Evolutionary conservation across 768 basidiomycete species (phyloP), one percentile per base, ranked within the genome.

Genomic region (Lactifluus hygrophoroides): DNA sequence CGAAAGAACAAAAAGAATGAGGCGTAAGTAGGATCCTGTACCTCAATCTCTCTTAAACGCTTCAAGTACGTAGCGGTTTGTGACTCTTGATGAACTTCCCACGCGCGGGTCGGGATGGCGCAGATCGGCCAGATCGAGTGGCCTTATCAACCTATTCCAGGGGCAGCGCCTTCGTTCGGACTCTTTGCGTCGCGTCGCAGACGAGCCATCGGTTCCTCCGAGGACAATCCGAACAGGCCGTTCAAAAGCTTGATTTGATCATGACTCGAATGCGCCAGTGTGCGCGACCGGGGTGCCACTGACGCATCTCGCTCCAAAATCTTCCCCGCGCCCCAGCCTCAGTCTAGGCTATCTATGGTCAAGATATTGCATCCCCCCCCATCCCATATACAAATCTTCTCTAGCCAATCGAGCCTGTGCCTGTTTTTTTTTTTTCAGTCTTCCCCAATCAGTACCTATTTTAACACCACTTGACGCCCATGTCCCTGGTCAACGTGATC

Each of bases 91-190:
- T 7, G n/a, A n/a, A n/a, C n/a, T n/a, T n/a, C n/a, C 30, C 34
- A 17, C 53, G 32, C 49, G 46, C 30, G 27, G 21, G 44, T 50
- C 52, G 44, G 43, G 34, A 44, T 51, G 49, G 28, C 43, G 49
- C 48, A 60, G 59, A 60, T 60, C 59, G 59, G 35, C 54, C 42
- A 55, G 59, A 60, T 60, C 59, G 59, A 54, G 54, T 30, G 37
- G 21, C 44, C 54, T 60, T 60, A 60, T 60, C 59, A 60, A 46
- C 54, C 59, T 56, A 56, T 60, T 37, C n/a, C 50, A 60, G 59
- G 59, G 43, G 52, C 51, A 35, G 46, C 51, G 49, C 48, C 49
- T 50, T 50, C 37, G 59, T 50, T 50, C 37, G 59, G 23, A 40
- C 52, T 30, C 57, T 51, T 56, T 44, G 54, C 54, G 38, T 60